phyloP scores from a whole-genome alignment of 192 early-diverging fungal species.

The Dissophora globulifera region DNA sequence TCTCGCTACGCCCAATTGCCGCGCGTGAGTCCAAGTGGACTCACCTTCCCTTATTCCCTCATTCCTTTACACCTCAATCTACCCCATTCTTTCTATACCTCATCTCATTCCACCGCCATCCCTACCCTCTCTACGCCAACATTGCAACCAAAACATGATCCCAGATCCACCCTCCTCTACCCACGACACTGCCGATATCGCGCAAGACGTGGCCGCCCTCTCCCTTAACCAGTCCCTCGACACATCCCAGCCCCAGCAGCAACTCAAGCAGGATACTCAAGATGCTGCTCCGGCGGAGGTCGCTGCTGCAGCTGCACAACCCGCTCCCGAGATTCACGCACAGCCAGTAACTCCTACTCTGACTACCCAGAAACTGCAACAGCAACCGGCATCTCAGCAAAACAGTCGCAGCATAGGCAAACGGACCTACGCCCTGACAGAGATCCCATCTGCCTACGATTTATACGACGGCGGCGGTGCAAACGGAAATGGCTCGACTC shows the following conservation, averaged over 20 bases:
- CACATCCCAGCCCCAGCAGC: not conserved
- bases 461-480: too few species aligned
- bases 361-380: not conserved
- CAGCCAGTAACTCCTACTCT: not conserved
- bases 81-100: too few species aligned
- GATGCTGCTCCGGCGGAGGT: not conserved
- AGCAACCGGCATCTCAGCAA: not conserved
- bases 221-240: constrained; percentile 9
- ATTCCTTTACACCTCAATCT: too few species aligned
- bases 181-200: not conserved
- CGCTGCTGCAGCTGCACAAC: not conserved
- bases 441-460: constrained; percentile 42
- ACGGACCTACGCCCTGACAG: constrained; percentile 9
- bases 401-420: not conserved
- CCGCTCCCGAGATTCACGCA: not conserved
- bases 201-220: constrained; percentile 1
- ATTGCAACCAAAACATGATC: too few species aligned
- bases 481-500: not conserved
- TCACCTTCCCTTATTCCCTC: too few species aligned
- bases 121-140: not conserved
- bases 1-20: too few species aligned
- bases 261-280: constrained; percentile 2
- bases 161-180: not conserved
- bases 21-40: too few species aligned
- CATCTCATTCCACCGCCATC: too few species aligned